Evolutionary conservation across 768 basidiomycete species (phyloP), one percentile per base, ranked within the genome.

Genomic region (Lyophyllum semitale): DNA sequence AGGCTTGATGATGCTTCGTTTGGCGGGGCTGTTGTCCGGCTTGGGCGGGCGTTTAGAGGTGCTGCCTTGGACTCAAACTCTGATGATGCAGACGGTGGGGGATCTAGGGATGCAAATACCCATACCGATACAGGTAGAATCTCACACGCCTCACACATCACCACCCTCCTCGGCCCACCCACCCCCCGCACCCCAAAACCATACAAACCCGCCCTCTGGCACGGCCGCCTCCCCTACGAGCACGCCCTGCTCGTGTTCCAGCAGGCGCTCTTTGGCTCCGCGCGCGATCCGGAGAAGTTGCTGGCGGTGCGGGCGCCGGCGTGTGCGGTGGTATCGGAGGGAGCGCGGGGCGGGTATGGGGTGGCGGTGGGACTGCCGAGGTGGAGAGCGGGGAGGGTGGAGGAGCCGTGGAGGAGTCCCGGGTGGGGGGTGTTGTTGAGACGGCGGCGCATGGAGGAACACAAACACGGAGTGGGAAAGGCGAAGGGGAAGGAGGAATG

Each of bases 231-330:
- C 8, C 61, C 66, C 3, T 44, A 45, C 17, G 55, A 58, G 29
- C 60, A 60, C 12, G 63, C 65, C 13, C 43, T 58, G 33, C 32
- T 46, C 43, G 40, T 87, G 4, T 90, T 91, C 64, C 71, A 78
- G 8, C 73, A 79, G 23, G 78, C 81, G 50, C 66, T 88, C 13
- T 73, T 89, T 32, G 81, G 84, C 1, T 82, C 84, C 51, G 87
- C 64, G 20, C 59, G 52, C 6, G 58, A 54, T 32, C 53, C 55
- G 2, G 51, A 52, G 35, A 33, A 54, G 9, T 67, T 84, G 37
- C 48, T 64, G 41, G 20, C 54, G 7, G 61, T 77, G 37, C 49
- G 59, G 6, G 58, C 76, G 2, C 82, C 82, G 0, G 74, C 58
- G 9, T 32, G 33, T 9, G 58, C 58, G 35, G 26, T 53, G 20